Evolutionary conservation across 768 basidiomycete genomes (phyloP), one percentile per base, ranked within the genome.

Genomic region (Boletus rufocinnamomeus): DNA sequence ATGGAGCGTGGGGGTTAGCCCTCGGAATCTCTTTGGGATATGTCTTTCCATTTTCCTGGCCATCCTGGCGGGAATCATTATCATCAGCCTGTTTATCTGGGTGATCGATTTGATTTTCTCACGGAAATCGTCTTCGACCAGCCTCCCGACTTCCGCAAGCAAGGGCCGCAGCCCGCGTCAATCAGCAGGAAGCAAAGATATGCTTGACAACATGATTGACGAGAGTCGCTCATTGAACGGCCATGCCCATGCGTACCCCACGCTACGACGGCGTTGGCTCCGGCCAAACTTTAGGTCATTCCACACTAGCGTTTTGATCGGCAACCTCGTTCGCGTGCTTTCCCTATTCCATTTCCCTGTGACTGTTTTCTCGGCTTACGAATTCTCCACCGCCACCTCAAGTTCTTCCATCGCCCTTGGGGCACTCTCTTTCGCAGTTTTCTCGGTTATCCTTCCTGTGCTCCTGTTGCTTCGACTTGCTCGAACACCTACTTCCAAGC

Each of bases 341-440:
- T 80, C 97, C 40, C 78, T 95, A 35, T 98, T 99, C 76, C 96
- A 99, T 74, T 84, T 98, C 21, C 96, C 96, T 8, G 82, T 98
- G 58, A 96, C 94, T 37, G 84, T 93, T 52, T 96, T 96, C 74
- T 91, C 94, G 4, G 86, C 84, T 60, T 98, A 93, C 72, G 70
- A 74, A 56, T 69, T 74, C 50, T 79, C 82, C 19, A 77, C 76
- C 8, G 70, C 77, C 3, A 72, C 79, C 2, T 81, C 84, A 1
- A 66, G 82, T 27, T 75, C 83, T 5, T 86, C 91, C 27, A 82
- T 89, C 51, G 85, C 85, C 23, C 85, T 98, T 43, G 94, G 93
- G 6, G 90, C 82, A 7, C 67, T 98, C 50, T 87, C 91, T 0
- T 93, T 98, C 67, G 78, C 85, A 35, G 63, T 91, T 59, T 82